These are phyloP conservation scores for Cryphonectria parasitica DNA, from an alignment of 2,329 filamentous ascomycete genomes.

Conservation along the genomic window DNA sequence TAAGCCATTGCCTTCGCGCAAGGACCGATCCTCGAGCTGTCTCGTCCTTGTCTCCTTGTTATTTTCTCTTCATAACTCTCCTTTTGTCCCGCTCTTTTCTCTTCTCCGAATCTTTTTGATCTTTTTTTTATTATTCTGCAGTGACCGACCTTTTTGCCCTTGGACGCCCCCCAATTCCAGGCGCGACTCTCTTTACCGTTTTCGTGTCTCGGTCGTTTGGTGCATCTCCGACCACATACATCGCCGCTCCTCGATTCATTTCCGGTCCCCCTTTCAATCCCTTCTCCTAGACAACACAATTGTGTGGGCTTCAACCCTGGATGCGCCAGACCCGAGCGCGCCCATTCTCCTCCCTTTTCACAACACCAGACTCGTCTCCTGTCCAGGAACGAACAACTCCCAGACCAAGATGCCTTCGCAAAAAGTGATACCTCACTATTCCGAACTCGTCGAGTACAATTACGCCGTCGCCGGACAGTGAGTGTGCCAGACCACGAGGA, in stretches of 20 bases:
- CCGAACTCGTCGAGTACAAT: slow-evolving; percentile 70
- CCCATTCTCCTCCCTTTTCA: slow-evolving; percentile 14
- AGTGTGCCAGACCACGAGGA: slow-evolving; percentile 40
- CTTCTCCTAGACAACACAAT: background rate
- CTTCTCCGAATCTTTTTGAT: slow-evolving; percentile 13
- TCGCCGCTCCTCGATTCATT: slow-evolving; percentile 25
- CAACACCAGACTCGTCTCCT: slow-evolving; percentile 19
- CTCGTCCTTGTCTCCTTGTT: slow-evolving; percentile 20
- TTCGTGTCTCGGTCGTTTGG: slow-evolving; percentile 19
- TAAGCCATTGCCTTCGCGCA: slow-evolving; percentile 26
- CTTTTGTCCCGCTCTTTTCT: slow-evolving; percentile 20
- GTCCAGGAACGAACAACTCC: slow-evolving; percentile 15
- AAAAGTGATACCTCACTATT: slow-evolving; percentile 55
- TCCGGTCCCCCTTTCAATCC: slow-evolving; percentile 18
- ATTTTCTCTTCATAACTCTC: slow-evolving; percentile 19
- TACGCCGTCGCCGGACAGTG: slow-evolving; percentile 85
- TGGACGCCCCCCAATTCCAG: slow-evolving; percentile 5
- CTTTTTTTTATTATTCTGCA: slow-evolving; percentile 2
- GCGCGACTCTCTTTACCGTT: slow-evolving; percentile 8
- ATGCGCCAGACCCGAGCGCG: slow-evolving; percentile 23
- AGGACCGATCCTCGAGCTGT: slow-evolving; percentile 25
- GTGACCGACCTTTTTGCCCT: slow-evolving; percentile 6
- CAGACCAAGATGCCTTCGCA: slow-evolving; percentile 32
- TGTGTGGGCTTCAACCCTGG: slow-evolving; percentile 5
- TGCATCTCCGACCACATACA: slow-evolving; percentile 16